phyloP scores from a whole-genome alignment of 257 asterid species.

The Jasminum sambac region DNA sequence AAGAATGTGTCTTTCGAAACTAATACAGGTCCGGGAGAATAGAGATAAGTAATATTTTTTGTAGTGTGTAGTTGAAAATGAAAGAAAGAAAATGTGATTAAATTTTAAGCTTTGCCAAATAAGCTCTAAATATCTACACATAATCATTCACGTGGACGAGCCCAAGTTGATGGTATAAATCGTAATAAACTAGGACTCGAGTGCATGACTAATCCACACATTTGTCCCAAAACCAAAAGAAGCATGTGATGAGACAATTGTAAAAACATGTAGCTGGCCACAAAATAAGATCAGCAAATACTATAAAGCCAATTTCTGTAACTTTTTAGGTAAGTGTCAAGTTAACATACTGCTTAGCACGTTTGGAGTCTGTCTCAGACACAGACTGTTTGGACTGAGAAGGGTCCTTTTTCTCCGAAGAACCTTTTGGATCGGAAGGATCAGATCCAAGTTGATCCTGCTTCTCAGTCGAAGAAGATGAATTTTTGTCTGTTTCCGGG shows the following conservation, averaged over 20 bases:
- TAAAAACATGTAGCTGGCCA: neutral
- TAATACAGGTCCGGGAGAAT: no score
- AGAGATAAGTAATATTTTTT: no score
- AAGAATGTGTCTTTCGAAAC: no score
- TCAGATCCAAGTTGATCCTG: slow-evolving; percentile 52
- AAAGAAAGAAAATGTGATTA: no score
- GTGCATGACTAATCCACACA: slow-evolving; percentile 7
- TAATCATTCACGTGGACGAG: slow-evolving; percentile 6
- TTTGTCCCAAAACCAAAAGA: slow-evolving; percentile 5
- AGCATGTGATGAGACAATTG: neutral
- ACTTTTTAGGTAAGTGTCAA: slow-evolving; percentile 17
- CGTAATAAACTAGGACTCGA: neutral
- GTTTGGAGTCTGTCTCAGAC: slow-evolving; percentile 81
- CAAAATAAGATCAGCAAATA: slow-evolving; percentile 8
- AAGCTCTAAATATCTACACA: neutral
- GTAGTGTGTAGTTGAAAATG: no score
- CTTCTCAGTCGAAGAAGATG: slow-evolving; percentile 48
- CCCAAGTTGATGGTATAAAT: slow-evolving; percentile 13
- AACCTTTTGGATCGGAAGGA: slow-evolving; percentile 51
- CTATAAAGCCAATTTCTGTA: neutral
- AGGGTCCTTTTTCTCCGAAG: slow-evolving; percentile 51
- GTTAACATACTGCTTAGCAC: slow-evolving; percentile 86
- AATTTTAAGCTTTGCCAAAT: no score
- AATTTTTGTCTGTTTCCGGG: slow-evolving; percentile 57
- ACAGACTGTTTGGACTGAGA: slow-evolving; percentile 50